Base-by-base conservation (phyloP, 768 basidiomycete species). In the Daedaleopsis sinensis region DNA sequence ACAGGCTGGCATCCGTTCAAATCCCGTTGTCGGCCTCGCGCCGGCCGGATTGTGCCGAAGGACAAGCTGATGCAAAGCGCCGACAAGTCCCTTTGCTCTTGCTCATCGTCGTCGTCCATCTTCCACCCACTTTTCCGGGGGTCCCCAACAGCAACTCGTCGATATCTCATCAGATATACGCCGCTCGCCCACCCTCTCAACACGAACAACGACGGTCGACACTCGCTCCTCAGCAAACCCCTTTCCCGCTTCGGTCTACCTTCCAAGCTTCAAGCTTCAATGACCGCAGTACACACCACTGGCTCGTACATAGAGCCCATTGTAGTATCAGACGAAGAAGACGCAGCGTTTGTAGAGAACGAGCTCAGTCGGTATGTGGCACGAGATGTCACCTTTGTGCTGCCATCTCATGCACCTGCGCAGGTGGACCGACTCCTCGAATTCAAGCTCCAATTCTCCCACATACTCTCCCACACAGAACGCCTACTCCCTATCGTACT, bases 241-340 rank as follows among this genome's bases (percentile, higher is more conserved):
- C 13, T 24, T 49, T 24, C 7, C 47, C 21, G 5, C 47, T 49
- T 6, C 47, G n/a, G n/a, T n/a, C 10, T 24, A 49, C 21, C 32
- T 54, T 55, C 38, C 47, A 32, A 21, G 23, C 47, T 49, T 24
- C 47, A 32, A 21, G 23, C 47, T 49, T 24, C 46, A 10, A 68
- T 68, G 67, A 55, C 59, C 11, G 32, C 32, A 36, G 21, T 55
- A 15, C 49, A 62, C 47, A 65, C 67, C 23, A 13, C 55, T 35
- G 71, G 71, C 13, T 70, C 71, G 10, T 47, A 47, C 5, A 57
- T 21, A 50, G 65, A 67, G 27, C 71, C 71, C 3, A 72, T 72
- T 18, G 60, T 70, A 18, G 59, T 70, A 9, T 67, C 68, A 8
- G 69, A 70, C 21, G 71, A 72, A 43, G 71, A 72, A 55, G 71